Base-by-base conservation (phyloP, 331 rosid species). In the Acacia concinna region DNA sequence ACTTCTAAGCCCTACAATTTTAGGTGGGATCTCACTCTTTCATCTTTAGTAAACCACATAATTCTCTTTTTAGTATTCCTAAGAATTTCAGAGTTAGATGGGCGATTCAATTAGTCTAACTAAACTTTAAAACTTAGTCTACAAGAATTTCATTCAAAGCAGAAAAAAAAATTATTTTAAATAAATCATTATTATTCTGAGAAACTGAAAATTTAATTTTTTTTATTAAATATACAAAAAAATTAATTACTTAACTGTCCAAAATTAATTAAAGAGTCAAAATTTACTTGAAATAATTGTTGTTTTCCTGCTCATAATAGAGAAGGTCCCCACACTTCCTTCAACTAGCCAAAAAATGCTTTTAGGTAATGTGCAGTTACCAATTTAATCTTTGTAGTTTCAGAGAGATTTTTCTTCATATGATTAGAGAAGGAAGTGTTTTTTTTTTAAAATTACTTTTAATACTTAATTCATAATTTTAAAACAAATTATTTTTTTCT, bases 1-100 rank as follows among this genome's bases (percentile, higher is more conserved):
- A 85, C 83, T 87, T 89, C 84, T 27, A 85, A 84, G 89, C 81
- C 76, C 87, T 78, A 40, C 78, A 85, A 87, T 85, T 75, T 69
- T 84, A 70, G 85, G 85, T 84, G 88, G 83, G 31, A 37, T 67
- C 73, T 67, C 51, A 10, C 51, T 21, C 51, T n/a, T 17, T 35
- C 32, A 56, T 37, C 34, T 68, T 17, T 40, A 21, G n/a, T 6
- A 21, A 68, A 68, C 35, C 73, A 68, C 40, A 68, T 28, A 40
- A 40, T 68, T 68, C 32, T 67, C 20, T 67, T 15, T 67, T 38
- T 21, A n/a, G 32, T 23, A 0, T 21, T 21, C 51, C 52, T 38
- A 40, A 37, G 32, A 38, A 38, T 38, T 21, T 23, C 11, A n/a
- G 72, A 38, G 32, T 23, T 40, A 40, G 18, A 20, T 38, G 27